A percentile compares a stretch with the other conserved stretches of the same genome.
These are phyloP conservation scores for Aschersonia sp. DNA, from an alignment of 2,329 filamentous ascomycete species.

Conservation along the genomic window DNA sequence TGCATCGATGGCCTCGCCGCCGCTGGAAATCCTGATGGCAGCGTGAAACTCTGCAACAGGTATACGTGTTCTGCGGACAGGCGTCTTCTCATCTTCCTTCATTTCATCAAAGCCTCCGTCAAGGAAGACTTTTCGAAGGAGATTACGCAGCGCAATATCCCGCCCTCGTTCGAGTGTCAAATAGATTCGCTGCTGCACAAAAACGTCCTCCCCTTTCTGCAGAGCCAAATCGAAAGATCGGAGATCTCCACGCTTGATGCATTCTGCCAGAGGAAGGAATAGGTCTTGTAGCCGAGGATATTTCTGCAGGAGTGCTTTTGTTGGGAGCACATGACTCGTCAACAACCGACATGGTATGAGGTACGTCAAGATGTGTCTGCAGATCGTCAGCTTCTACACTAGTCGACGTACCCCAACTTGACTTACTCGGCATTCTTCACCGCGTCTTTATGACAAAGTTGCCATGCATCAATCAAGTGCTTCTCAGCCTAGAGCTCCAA, in stretches of 20 bases:
- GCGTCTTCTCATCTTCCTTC: conserved; percentile 50
- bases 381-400: conserved; percentile 8
- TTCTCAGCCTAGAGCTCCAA: conserved; percentile 49
- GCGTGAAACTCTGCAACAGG: conserved; percentile 73
- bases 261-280: conserved; percentile 62
- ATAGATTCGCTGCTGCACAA: conserved; percentile 87
- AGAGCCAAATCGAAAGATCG: conserved; percentile 73
- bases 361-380: conserved; percentile 79
- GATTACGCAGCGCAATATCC: conserved; percentile 81
- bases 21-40: conserved; percentile 61
- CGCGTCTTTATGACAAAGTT: conserved; percentile 61
- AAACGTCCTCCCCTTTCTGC: conserved; percentile 71
- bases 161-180: conserved; percentile 83
- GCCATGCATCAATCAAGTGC: conserved; percentile 66
- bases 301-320: conserved; percentile 50
- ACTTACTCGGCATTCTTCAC: conserved; percentile 66
- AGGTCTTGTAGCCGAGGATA: conserved; percentile 64
- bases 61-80: conserved; percentile 60
- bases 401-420: background rate
- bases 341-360: conserved; percentile 87
- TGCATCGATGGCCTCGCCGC: conserved; percentile 52
- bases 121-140: conserved; percentile 83
- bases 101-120: conserved; percentile 66
- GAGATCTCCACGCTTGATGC: conserved; percentile 73
- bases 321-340: conserved; percentile 75